phyloP scores from a whole-genome alignment of 441 rosid species.

The Sinapis alba region DNA sequence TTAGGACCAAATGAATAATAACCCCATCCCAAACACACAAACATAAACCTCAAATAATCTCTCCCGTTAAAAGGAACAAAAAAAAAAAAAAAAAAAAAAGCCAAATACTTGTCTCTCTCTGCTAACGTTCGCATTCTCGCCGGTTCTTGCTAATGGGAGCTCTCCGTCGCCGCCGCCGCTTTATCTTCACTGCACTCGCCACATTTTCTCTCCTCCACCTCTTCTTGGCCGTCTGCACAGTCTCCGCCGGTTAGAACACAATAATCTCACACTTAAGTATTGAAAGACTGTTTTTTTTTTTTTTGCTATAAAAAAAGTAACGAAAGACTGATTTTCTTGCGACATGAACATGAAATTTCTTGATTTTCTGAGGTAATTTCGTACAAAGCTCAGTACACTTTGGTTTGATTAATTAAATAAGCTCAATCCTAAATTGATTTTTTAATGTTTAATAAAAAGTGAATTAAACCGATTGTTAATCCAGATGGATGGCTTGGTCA shows the following conservation, averaged over 20 bases:
- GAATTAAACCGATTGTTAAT: constrained; percentile 19
- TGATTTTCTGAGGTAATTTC: neutral
- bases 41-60: constrained; percentile 24
- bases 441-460: neutral
- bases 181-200: constrained; percentile 42
- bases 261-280: neutral
- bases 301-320: neutral
- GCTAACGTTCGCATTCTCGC: constrained; percentile 27
- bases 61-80: neutral
- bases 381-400: neutral
- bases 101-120: constrained; percentile 17
- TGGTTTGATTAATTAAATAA: neutral
- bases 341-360: neutral
- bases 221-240: constrained; percentile 37
- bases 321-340: neutral
- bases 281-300: neutral
- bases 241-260: constrained; percentile 30
- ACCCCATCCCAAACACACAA: constrained; percentile 28
- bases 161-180: constrained; percentile 34
- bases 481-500: constrained; percentile 48
- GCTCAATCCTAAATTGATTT: neutral
- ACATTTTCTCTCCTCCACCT: constrained; percentile 53
- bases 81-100: neutral
- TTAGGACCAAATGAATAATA: constrained; percentile 34
- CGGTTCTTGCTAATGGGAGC: constrained; percentile 49